A percentile compares a stretch with the other conserved stretches of the same genome.
These are phyloP conservation scores for Coniochaeta ligniaria DNA, from an alignment of 2,329 filamentous ascomycete species.

Conservation along the genomic window DNA sequence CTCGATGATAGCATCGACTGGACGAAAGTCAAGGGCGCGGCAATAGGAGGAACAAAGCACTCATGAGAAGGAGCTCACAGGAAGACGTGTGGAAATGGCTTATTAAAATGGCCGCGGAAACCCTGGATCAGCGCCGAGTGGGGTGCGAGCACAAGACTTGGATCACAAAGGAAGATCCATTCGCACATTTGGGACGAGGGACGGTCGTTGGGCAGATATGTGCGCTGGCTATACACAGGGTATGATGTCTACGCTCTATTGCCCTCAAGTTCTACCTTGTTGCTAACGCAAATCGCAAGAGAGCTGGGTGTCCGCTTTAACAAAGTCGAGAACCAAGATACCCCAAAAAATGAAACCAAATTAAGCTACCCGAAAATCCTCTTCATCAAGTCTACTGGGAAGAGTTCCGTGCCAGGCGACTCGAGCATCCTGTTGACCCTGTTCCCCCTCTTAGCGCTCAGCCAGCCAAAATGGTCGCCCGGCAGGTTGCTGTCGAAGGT, in stretches of 20 bases:
- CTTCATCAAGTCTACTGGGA: conserved; percentile 59
- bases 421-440: conserved; percentile 66
- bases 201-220: background rate
- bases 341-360: conserved; percentile 7
- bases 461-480: conserved; percentile 70
- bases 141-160: background rate
- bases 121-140: background rate
- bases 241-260: conserved; percentile 10
- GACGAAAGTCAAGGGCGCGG: conserved; percentile 78
- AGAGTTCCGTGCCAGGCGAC: conserved; percentile 60
- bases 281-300: background rate
- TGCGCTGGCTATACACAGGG: conserved; percentile 6
- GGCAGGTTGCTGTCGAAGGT: conserved; percentile 40
- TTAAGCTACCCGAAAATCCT: conserved; percentile 49
- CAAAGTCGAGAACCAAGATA: conserved; percentile 7
- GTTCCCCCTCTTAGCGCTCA: conserved; percentile 69
- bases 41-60: conserved; percentile 82
- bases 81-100: background rate
- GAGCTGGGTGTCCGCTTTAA: background rate
- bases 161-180: background rate
- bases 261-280: background rate
- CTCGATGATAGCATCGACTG: conserved; percentile 89
- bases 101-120: background rate
- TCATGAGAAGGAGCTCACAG: conserved; percentile 21
- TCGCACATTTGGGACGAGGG: background rate